Base-by-base conservation (phyloP, 2,329 filamentous ascomycete genomes). In the Penicillium thymicola region DNA sequence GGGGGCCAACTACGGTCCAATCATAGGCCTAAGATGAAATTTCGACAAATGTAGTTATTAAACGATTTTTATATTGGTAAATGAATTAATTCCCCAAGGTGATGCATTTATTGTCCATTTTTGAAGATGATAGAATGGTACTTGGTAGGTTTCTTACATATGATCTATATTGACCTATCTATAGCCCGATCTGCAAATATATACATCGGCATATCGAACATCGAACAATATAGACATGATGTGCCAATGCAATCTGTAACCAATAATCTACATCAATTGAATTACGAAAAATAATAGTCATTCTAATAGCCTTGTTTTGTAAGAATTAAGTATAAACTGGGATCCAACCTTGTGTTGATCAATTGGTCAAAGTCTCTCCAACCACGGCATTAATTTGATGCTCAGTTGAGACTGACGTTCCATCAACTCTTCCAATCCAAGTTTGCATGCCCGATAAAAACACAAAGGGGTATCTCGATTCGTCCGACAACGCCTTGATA, bases 401-500 rank as follows among this genome's bases (percentile, higher is more conserved):
- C 32, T 37, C 11, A 18, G 10, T 18, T 18, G 23, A 38, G 16
- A 49, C 10, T 18, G 23, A 14, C 11, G 8, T 14, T 8, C 16
- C 5, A 36, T 2, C n/a, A 16, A 49, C 11, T 28, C 5, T 36
- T 47, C 21, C 21, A 36, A 40, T 18, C 25, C 7, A 38, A 38
- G 3, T 7, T 28, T 6, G 23, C 7, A 48, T 27, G 46, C 32
- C 16, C 11, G 18, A 28, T 40, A 34, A 25, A 40, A 45, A 40
- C 14, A 23, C 48, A 52, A 52, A 56, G 23, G 54, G 54, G 54
- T 56, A 56, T 56, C 48, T 52, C 1, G 5, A 57, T 47, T 38
- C 18, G 25, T 44, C 45, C 51, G 38, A 30, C 41, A 49, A 51
- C 50, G 51, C 52, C 53, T 47, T 41, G 42, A 45, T 51, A 52